phyloP scores from a whole-genome alignment of 225 moss, liverwort and hornwort genomes.

The Ulota crispa region DNA sequence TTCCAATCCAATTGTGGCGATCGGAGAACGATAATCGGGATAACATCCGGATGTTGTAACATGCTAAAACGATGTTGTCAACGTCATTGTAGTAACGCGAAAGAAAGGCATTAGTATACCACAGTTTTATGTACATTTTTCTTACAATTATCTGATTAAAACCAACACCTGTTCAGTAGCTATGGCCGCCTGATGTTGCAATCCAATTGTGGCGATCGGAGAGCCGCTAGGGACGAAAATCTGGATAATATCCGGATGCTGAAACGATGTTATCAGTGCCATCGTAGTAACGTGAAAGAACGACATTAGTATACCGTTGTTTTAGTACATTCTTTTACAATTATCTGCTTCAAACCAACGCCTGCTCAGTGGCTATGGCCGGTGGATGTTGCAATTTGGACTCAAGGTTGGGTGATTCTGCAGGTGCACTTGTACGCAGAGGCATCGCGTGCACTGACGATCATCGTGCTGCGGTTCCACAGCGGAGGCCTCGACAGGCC shows the following conservation, averaged over 20 bases:
- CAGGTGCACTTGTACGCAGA: slow-evolving; percentile 73
- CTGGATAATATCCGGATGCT: background rate
- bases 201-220: background rate
- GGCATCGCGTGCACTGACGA: slow-evolving; percentile 33
- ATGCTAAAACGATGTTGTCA: background rate
- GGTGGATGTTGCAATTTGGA: background rate
- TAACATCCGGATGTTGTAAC: background rate
- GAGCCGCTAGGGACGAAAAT: no score
- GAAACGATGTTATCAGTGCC: no score
- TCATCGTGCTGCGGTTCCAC: slow-evolving; percentile 66
- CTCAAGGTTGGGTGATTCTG: background rate
- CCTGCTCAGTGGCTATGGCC: background rate
- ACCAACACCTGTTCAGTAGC: background rate
- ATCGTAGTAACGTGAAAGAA: background rate
- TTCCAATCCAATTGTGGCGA: background rate
- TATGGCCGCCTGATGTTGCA: background rate
- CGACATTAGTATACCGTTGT: no score
- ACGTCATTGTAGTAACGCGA: background rate
- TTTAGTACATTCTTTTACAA: no score
- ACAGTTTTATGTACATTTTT: no score
- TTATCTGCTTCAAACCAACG: background rate
- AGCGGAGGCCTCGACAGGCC: slow-evolving; percentile 75
- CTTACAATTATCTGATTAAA: background rate
- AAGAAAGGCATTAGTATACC: background rate
- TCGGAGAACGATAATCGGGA: no score